Evolutionary conservation across 139 green algal genomes (phyloP).

Genomic region (Chlamydomonas eustigma): DNA sequence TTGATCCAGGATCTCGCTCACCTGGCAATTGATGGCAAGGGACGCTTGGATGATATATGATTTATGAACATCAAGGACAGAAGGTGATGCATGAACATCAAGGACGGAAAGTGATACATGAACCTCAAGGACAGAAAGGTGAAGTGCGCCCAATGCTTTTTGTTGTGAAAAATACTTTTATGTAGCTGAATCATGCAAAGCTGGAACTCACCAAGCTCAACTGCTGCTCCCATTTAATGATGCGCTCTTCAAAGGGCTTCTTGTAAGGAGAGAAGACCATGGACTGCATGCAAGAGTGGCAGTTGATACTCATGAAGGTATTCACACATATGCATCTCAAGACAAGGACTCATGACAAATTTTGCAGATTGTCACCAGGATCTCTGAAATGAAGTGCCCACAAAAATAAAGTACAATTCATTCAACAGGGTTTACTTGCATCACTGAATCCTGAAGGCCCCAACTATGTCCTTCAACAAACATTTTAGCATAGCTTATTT

Average conservation of each 20-base stretch:
- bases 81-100: background rate
- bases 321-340: too few species aligned
- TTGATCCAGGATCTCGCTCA: conserved; percentile 71
- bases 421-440: too few species aligned
- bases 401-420: too few species aligned
- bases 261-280: conserved; percentile 71
- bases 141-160: background rate
- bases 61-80: background rate
- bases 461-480: too few species aligned
- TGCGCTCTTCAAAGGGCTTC: conserved; percentile 76
- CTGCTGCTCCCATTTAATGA: conserved; percentile 66
- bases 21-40: conserved; percentile 10
- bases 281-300: conserved; percentile 39
- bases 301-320: too few species aligned
- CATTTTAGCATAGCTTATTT: too few species aligned
- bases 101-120: background rate
- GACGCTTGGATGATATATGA: background rate
- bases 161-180: background rate
- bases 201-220: conserved; percentile 58
- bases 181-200: too few species aligned
- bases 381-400: too few species aligned
- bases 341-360: too few species aligned
- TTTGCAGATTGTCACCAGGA: too few species aligned
- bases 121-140: background rate
- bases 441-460: too few species aligned